phyloP scores from a whole-genome alignment of 1,284 basidiomycete genomes.

The Pisolithus thermaeus region DNA sequence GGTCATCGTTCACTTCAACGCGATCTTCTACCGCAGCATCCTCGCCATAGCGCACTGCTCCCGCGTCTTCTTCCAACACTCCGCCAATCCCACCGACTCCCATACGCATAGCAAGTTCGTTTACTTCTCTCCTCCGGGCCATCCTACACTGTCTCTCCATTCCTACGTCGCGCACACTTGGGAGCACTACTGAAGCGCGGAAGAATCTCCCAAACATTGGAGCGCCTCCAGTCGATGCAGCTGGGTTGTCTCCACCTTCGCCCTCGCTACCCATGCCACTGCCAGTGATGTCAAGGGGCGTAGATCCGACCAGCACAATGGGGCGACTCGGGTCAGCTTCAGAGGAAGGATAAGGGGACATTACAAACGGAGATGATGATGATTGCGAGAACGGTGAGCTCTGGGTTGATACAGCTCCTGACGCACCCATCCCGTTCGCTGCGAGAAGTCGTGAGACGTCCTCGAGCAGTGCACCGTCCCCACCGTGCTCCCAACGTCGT shows the following conservation, averaged over 20 bases:
- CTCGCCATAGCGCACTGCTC: background rate
- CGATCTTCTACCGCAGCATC: conserved; percentile 10
- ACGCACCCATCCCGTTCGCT: conserved; percentile 12
- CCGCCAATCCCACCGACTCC: conserved; percentile 73
- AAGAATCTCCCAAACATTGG: conserved; percentile 44
- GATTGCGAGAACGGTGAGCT: background rate
- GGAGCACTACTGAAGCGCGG: conserved; percentile 69
- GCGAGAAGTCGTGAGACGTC: conserved; percentile 53
- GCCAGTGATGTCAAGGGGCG: conserved; percentile 20
- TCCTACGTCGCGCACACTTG: conserved; percentile 48
- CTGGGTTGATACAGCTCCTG: conserved; percentile 9
- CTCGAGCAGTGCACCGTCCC: conserved; percentile 45
- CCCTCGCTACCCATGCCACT: conserved; percentile 19
- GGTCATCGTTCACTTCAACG: conserved; percentile 1
- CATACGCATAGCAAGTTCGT: conserved; percentile 74
- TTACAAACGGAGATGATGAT: conserved; percentile 8
- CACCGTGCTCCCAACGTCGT: conserved; percentile 61
- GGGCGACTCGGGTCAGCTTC: conserved; percentile 32
- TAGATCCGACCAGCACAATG: conserved; percentile 46
- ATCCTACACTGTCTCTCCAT: conserved; percentile 58
- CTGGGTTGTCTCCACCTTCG: conserved; percentile 13
- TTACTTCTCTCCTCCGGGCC: conserved; percentile 63
- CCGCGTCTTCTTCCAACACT: conserved; percentile 38
- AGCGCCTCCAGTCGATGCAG: conserved; percentile 3
- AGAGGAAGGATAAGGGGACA: conserved; percentile 31